Conservation (phyloP, 257 asterid species). For the Schizonepeta tenuifolia region DNA sequence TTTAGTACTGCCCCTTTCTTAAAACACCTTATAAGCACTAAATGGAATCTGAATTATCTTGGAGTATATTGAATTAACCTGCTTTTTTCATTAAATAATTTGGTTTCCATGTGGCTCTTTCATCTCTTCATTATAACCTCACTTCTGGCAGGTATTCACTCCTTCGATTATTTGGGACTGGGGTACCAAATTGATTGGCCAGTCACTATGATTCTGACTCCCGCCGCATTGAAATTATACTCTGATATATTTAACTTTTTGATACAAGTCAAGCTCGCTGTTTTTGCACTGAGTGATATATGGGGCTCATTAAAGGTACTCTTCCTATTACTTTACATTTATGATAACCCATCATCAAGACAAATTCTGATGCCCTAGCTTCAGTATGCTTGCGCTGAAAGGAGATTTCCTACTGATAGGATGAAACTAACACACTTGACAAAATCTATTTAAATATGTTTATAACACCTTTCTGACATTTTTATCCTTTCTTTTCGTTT, state of each 20-base stretch:
- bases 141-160: slow-evolving; percentile 72
- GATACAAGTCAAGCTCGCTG: slow-evolving; percentile 96
- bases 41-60: slow-evolving; percentile 5
- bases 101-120: slow-evolving; percentile 29
- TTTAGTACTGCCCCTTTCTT: slow-evolving; percentile 3
- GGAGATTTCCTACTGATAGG: background rate
- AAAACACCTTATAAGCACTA: slow-evolving; percentile 17
- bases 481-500: background rate
- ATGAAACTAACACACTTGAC: background rate
- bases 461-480: background rate
- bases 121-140: slow-evolving; percentile 30
- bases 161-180: slow-evolving; percentile 86
- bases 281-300: slow-evolving; percentile 76
- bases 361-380: background rate
- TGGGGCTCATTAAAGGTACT: slow-evolving; percentile 86
- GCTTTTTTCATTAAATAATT: slow-evolving; percentile 1
- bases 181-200: slow-evolving; percentile 99
- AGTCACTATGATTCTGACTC: slow-evolving; percentile 76
- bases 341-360: slow-evolving; percentile 6
- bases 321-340: slow-evolving; percentile 27
- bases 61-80: slow-evolving; percentile 20
- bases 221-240: slow-evolving; percentile 74
- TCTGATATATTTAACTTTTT: slow-evolving; percentile 86
- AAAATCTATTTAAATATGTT: too few species aligned
- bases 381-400: slow-evolving; percentile 13